Evolutionary conservation across 768 basidiomycete species (phyloP), one percentile per base, ranked within the genome.

Genomic region (Pleurotus tuoliensis): DNA sequence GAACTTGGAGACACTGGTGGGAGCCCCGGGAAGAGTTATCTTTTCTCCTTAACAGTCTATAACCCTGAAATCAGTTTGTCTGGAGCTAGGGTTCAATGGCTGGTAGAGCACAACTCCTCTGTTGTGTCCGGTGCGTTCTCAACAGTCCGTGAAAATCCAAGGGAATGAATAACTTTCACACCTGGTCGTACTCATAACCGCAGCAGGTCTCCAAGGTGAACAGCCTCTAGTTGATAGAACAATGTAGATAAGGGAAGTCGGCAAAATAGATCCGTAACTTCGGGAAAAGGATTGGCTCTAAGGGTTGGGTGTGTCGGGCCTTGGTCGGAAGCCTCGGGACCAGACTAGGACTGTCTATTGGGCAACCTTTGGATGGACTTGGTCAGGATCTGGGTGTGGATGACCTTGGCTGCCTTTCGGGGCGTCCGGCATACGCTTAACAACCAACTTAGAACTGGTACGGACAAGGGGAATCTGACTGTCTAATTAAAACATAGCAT

Each of bases 401-500:
- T 43, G 59, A 56, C 69, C 78, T 78, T 76, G 76, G 79, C 79
- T 80, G 80, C 78, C 69, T 70, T 75, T 71, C 61, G 66, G 76
- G 79, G 78, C 78, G 75, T 84, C 81, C 70, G 80, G 81, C 67
- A 77, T 67, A 78, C 76, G 73, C 65, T 84, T 82, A 84, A 84
- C 81, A 79, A 83, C 74, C 74, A 64, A 84, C 79, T 84, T 81
- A 83, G 83, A 85, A 84, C 82, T 84, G 83, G 84, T 81, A 81
- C 80, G 82, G 84, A 85, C 83, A 82, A 82, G 83, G 84, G 83
- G 83, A 85, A 86, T 85, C 83, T 82, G 84, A 85, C 83, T 85
- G 84, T 85, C 82, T 85, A 85, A 86, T 84, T 85, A 84, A 84
- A 85, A 85, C 84, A 85, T 82, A 86, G 84, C 83, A 85, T 85